Base-by-base conservation (phyloP, 2,329 filamentous ascomycete species). In the Coniochaeta prunicola region DNA sequence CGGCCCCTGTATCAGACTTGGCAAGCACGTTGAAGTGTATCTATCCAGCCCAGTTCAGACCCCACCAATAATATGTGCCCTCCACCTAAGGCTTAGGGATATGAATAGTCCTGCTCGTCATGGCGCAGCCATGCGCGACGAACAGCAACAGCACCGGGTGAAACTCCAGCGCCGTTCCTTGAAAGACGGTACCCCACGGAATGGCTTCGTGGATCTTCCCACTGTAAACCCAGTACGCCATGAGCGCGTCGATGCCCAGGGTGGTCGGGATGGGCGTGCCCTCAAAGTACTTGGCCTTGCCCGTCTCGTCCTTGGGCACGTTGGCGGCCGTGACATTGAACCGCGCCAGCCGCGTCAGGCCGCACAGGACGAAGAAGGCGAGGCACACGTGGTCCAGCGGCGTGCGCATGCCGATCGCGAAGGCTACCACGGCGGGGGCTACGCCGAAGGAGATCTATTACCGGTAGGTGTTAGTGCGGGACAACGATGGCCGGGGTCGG, bases 281-380 rank as follows among this genome's bases (percentile, higher is more conserved):
- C 76, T 99, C 94, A 67, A 99, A 99, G 77, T 96, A 99, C 70
- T 89, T 84, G 60, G 90, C 91, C 78, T 99, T 99, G 66, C 94
- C 94, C 0, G 83, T 85, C 55, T 86, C 88, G 71, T 99, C 94
- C 76, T 97, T 97, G 62, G 94, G 94, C 13, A 99, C 84, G 65
- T 88, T 86, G 36, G 87, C 82, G 38, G 94, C 92, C 12, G 94
- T 97, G 57, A 99, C 94, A 74, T 99, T 99, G 86, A 99, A 99
- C 64, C 94, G 89, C 53, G 94, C 94, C 12, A 99, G 85, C 56
- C 94, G 88, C 2, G 92, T 96, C 53, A 99, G 85, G 59, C 94
- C 94, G 75, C 91, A 96, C 57, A 99, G 89, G 50, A 97, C 92
- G 75, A 97, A 99, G 75, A 93, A 91, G 59, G 89, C 81, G 53